Base-by-base conservation (phyloP, 78 protist species). In the Dictyostelium discoideum region DNA sequence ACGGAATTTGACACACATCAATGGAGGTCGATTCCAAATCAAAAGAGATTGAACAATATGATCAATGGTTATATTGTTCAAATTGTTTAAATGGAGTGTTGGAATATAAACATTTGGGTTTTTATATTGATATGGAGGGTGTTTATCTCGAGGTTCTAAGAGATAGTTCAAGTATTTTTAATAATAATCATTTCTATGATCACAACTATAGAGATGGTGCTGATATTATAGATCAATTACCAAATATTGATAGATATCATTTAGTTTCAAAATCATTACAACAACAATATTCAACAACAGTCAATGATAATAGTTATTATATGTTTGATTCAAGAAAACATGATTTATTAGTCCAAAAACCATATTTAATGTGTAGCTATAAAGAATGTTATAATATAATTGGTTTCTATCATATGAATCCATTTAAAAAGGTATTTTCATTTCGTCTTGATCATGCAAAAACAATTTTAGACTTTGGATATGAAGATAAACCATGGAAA, bases 61-160 rank as follows among this genome's bases (percentile, higher is more conserved):
- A 37, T 14, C 6, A 73, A 29, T 74, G 81, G 81, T 74, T 74
- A 37, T 32, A 74, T 37, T 74, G 81, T 74, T 13, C 42, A 37
- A 26, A 13, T 26, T 74, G 81, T 37, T 26, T 37, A 26, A 74
- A 74, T 37, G 48, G 48, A 3, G 3, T 74, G 6, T 0, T 74
- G 2, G 48, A 74, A 74, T 74, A 8, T 74, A 37, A 13, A 74
- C n/a, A 74, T 74, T 9, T 74, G 37, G 13, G 39, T 4, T 74
- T 74, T 74, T 74, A 74, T 32, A 74, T 74, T 74, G 81, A 74
- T 37, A 74, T 18, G 22, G 81, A 74, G 3, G 81, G 81, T 74
- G 81, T 74, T 5, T 74, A 32, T 74, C 18, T 74, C 37, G 81
- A 74, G 26, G 48, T 74, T 2, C 18, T 32, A 8, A 74, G 48